Evolutionary conservation across 208 protist species (phyloP).

Genomic region (Crithidia mellificae): DNA sequence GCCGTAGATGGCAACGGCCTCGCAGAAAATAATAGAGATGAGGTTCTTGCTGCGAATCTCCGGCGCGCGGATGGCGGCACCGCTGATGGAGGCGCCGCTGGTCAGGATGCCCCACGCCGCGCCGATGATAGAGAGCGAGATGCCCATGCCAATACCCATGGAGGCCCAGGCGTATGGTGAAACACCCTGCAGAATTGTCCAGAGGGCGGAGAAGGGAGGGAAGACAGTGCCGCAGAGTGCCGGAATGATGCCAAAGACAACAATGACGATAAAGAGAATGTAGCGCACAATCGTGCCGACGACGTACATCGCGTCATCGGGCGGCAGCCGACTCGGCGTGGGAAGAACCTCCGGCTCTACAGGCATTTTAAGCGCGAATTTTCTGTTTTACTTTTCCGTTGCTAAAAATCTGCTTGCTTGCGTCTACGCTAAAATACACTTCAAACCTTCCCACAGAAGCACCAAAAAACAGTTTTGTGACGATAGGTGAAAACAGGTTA

Average conservation of each 20-base stretch:
- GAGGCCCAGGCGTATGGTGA: constrained; percentile 82
- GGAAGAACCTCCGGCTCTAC: constrained; percentile 83
- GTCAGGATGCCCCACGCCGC: constrained; percentile 91
- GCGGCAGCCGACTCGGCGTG: constrained; percentile 72
- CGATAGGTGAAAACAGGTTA: no score
- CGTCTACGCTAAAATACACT: background rate
- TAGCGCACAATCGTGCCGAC: constrained; percentile 52
- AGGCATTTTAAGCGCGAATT: constrained; percentile 43
- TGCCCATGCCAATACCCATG: constrained; percentile 78
- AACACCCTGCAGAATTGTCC: constrained; percentile 63
- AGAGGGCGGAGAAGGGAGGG: constrained; percentile 78
- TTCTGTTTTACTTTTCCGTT: no score
- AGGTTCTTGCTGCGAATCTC: constrained; percentile 94
- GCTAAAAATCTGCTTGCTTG: no score
- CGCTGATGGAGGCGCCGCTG: constrained; percentile 85
- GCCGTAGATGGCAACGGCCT: constrained; percentile 99
- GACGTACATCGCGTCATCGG: constrained; percentile 75
- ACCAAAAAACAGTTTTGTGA: no score
- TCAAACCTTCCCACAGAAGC: no score
- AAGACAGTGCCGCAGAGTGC: constrained; percentile 79
- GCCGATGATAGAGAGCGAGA: constrained; percentile 84
- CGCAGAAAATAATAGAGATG: constrained; percentile 98
- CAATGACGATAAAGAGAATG: constrained; percentile 57
- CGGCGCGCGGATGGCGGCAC: constrained; percentile 83
- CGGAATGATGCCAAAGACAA: constrained; percentile 79